Evolutionary conservation across 495 filamentous ascomycete species (phyloP), one percentile per base, ranked within the genome.

Genomic region (Melanomma pulvis-pyrius): DNA sequence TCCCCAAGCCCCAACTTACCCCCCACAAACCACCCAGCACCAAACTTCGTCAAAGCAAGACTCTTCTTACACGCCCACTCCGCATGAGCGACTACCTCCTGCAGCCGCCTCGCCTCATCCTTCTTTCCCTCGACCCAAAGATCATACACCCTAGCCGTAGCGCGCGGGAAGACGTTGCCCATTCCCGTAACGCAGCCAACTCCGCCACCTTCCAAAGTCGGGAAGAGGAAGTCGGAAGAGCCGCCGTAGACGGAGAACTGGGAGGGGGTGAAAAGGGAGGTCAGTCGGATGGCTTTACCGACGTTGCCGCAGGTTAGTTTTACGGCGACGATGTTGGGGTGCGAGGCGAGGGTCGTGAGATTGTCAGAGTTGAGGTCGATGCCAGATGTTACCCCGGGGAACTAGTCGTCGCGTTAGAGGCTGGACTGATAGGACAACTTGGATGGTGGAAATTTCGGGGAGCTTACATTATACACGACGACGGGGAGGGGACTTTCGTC

Each of bases 1-100:
- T 65, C 54, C 21, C 19, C 25, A 11, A 65, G 2, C 41, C 53
- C 62, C 15, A 65, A 24, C 25, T 39, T 51, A 26, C 59, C 59
- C 15, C 62, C 62, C 55, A 65, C 19, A 65, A 58, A 65, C n/a
- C 39, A 44, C 39, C 62, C 52, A 17, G 62, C 62, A 24, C 62
- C 62, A 51, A 54, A 65, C 55, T 65, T 65, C 39, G 62, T 65
- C 46, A 58, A 25, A 2, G 62, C 53, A 8, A 65, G n/a, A 19
- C 39, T 36, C 47, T 65, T 65, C 47, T 65, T 65, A 51, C 62
- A 65, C 52, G 62, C 62, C 62, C 62, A 65, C 55, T 65, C 62
- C 17, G 62, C 62, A 41, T 41, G 46, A 36, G 62, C 62, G 1
- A 65, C 62, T 24, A 58, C 52, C 9, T 59, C 28, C 55, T 65